A percentile compares a stretch with the other conserved stretches of the same genome.
phyloP scores from a whole-genome alignment of 257 asterid genomes.

The Leptodermis oblonga region DNA sequence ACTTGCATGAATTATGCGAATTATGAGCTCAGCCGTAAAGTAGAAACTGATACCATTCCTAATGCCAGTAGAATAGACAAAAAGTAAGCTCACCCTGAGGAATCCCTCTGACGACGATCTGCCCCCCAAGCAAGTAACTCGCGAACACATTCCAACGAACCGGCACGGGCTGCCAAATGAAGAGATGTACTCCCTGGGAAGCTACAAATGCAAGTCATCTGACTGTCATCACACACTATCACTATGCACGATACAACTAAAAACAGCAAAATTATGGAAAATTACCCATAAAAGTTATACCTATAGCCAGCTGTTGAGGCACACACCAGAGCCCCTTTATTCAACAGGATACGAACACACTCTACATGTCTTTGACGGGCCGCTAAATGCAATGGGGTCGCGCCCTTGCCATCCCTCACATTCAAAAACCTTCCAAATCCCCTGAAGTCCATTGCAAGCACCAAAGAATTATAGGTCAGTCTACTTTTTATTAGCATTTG shows the following conservation, averaged over 20 bases:
- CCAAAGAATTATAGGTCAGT: conserved; percentile 9
- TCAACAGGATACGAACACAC: conserved; percentile 55
- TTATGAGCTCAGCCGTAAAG: too few relatives aligned
- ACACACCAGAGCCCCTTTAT: conserved; percentile 72
- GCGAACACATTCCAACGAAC: conserved; percentile 73
- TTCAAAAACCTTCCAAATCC: conserved; percentile 77
- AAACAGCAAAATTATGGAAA: neutral
- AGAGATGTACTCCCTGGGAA: conserved; percentile 73
- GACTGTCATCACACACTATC: neutral
- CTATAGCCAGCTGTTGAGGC: conserved; percentile 69
- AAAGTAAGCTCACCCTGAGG: conserved; percentile 51
- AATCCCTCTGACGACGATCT: conserved; percentile 70
- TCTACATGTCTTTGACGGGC: conserved; percentile 60
- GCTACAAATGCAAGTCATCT: conserved; percentile 30
- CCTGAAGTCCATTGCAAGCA: conserved; percentile 43
- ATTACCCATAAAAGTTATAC: conserved; percentile 23
- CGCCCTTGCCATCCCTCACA: conserved; percentile 71
- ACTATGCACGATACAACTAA: neutral
- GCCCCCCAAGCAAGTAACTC: conserved; percentile 85
- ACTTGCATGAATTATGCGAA: neutral
- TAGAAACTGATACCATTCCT: neutral
- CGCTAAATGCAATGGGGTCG: conserved; percentile 88
- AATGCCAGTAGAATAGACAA: neutral
- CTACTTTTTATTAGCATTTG: too few relatives aligned
- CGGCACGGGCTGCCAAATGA: conserved; percentile 85